Evolutionary conservation across 352 stramenopile species (phyloP).

Genomic region (Phytophthora citrophthora): DNA sequence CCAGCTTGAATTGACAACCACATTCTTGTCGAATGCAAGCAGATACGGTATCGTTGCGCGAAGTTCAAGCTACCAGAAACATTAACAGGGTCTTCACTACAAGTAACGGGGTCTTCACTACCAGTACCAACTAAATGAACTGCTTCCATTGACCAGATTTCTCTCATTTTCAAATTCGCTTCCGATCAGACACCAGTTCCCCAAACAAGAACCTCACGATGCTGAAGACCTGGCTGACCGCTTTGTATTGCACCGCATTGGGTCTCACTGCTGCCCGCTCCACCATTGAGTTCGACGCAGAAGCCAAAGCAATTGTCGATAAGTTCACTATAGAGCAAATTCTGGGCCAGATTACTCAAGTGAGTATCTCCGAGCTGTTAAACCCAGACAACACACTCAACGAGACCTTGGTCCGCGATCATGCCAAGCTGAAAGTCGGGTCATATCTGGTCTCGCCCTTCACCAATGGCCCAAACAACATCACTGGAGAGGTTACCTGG

Average conservation of each 20-base stretch:
- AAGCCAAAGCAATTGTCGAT: conserved; percentile 3
- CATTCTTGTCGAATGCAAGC: no score
- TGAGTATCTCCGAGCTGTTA: conserved; percentile 74
- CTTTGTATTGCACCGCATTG: neutral
- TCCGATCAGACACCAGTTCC: neutral
- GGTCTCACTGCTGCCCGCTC: neutral
- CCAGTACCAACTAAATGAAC: neutral
- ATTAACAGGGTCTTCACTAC: no score
- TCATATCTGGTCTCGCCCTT: conserved; percentile 77
- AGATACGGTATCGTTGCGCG: neutral
- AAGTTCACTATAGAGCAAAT: conserved; percentile 28
- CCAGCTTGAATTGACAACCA: neutral
- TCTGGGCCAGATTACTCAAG: conserved; percentile 86
- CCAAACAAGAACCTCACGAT: neutral
- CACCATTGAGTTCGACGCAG: neutral
- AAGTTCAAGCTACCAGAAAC: neutral
- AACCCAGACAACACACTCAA: conserved; percentile 51
- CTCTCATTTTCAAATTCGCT: neutral
- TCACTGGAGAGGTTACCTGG: neutral
- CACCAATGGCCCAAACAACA: conserved; percentile 5
- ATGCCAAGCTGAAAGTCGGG: conserved; percentile 75
- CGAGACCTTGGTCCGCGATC: conserved; percentile 47
- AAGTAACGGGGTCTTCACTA: neutral
- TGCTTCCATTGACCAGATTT: neutral
- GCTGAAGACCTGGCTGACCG: neutral